These are phyloP conservation scores for Cicer pinnatifidum DNA, from an alignment of 306 rosid species.

Conservation along the genomic window DNA sequence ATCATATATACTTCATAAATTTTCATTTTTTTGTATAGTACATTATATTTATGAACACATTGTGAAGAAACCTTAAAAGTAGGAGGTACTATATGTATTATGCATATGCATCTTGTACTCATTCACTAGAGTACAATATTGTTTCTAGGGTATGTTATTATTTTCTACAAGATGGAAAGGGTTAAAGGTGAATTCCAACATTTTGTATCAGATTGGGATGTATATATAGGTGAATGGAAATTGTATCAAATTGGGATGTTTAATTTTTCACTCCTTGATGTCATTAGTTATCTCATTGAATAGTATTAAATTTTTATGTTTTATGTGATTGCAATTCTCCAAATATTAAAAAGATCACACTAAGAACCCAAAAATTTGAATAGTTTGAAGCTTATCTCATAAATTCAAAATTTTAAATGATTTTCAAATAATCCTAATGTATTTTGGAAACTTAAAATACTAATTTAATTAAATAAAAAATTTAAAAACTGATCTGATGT, in stretches of 20 bases:
- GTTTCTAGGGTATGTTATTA: conserved; percentile 7
- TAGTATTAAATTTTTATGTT: no score
- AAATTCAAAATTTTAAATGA: no score
- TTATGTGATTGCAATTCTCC: no score
- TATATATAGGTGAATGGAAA: conserved; percentile 41
- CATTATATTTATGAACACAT: conserved; percentile 5
- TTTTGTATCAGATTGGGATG: conserved; percentile 1
- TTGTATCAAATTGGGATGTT: conserved; percentile 34
- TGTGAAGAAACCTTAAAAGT: conserved; percentile 36
- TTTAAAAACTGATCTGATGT: no score
- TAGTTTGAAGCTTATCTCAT: no score
- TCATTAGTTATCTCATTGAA: background rate
- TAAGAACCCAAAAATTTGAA: no score
- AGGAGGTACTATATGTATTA: conserved; percentile 16
- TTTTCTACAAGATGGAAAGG: conserved; percentile 1
- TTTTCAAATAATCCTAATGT: no score
- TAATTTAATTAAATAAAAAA: no score
- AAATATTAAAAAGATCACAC: no score
- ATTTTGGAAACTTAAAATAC: no score
- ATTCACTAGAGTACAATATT: background rate
- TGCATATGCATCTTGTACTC: conserved; percentile 41
- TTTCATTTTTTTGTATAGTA: conserved; percentile 38
- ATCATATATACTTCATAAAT: conserved; percentile 6
- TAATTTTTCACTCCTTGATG: conserved; percentile 13
- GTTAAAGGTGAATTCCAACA: background rate